These are phyloP conservation scores for Ganoderma resinaceum DNA, from an alignment of 1,284 basidiomycete species.

Conservation along the genomic window DNA sequence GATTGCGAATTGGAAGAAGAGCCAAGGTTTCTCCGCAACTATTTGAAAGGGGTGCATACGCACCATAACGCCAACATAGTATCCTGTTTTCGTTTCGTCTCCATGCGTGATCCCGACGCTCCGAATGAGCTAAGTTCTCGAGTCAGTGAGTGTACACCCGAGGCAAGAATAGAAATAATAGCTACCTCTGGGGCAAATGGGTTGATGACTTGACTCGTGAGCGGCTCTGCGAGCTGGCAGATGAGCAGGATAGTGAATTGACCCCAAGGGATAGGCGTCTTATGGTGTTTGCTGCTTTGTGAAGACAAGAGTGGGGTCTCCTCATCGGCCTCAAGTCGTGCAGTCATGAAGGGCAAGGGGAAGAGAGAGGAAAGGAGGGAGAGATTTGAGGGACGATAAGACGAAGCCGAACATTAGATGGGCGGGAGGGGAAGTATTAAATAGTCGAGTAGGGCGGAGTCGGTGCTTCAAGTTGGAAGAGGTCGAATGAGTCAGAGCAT, in stretches of 20 bases:
- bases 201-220: conserved; percentile 74
- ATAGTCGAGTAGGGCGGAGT: conserved; percentile 14
- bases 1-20: not conserved
- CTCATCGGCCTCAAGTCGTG: conserved; percentile 44
- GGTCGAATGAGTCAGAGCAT: conserved; percentile 27
- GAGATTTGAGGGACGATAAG: conserved; percentile 21
- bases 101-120: conserved; percentile 75
- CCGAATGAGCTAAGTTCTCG: conserved; percentile 51
- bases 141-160: no score
- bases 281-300: conserved; percentile 40
- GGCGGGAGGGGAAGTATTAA: not conserved
- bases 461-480: conserved; percentile 19
- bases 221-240: conserved; percentile 66
- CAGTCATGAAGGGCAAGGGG: conserved; percentile 27
- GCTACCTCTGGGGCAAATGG: conserved; percentile 52
- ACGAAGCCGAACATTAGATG: conserved; percentile 6
- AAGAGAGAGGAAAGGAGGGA: conserved; percentile 10
- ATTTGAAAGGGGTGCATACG: conserved; percentile 28
- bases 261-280: conserved; percentile 68
- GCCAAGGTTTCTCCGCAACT: not conserved
- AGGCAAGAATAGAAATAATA: conserved; percentile 6
- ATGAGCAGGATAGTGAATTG: conserved; percentile 72
- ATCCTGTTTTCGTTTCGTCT: conserved; percentile 57
- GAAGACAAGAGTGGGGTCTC: conserved; percentile 46
- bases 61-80: conserved; percentile 66